These are phyloP conservation scores for Podospora pseudopauciseta DNA, from an alignment of 495 filamentous ascomycete genomes.

Conservation along the genomic window DNA sequence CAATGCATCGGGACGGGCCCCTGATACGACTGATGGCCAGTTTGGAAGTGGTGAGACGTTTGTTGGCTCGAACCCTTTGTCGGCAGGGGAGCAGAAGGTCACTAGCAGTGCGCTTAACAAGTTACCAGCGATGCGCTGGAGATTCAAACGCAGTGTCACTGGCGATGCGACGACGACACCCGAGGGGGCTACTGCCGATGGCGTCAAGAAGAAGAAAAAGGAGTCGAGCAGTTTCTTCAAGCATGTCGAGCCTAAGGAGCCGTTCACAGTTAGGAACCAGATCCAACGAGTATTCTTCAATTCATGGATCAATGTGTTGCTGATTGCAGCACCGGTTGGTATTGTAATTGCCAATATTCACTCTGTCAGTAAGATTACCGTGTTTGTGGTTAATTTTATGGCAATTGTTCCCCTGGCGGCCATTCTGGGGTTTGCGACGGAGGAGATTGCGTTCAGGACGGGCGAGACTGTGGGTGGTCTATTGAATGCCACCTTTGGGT, in stretches of 20 bases:
- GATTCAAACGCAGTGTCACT: not conserved
- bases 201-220: conserved; percentile 29
- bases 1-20: not conserved
- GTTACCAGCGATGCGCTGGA: conserved; percentile 2
- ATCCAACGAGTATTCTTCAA: conserved; percentile 66
- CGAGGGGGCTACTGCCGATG: not conserved
- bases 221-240: conserved; percentile 41
- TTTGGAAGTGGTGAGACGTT: not conserved
- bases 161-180: not conserved
- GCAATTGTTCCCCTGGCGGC: conserved; percentile 89
- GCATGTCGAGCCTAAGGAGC: conserved; percentile 40
- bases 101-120: not conserved
- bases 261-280: conserved; percentile 67
- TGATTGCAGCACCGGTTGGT: conserved; percentile 75
- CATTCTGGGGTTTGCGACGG: conserved; percentile 84
- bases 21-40: not conserved
- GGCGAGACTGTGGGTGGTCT: conserved; percentile 85
- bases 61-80: not conserved
- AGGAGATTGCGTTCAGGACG: conserved; percentile 77
- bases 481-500: conserved; percentile 86
- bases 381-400: conserved; percentile 87
- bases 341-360: conserved; percentile 66
- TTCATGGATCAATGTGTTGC: conserved; percentile 79
- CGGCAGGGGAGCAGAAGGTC: not conserved
- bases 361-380: conserved; percentile 50